Percentiles rank a stretch among this genome's conserved stretches.
Conservation (phyloP, 495 filamentous ascomycete species). For the Tetracladium marchalianum region DNA sequence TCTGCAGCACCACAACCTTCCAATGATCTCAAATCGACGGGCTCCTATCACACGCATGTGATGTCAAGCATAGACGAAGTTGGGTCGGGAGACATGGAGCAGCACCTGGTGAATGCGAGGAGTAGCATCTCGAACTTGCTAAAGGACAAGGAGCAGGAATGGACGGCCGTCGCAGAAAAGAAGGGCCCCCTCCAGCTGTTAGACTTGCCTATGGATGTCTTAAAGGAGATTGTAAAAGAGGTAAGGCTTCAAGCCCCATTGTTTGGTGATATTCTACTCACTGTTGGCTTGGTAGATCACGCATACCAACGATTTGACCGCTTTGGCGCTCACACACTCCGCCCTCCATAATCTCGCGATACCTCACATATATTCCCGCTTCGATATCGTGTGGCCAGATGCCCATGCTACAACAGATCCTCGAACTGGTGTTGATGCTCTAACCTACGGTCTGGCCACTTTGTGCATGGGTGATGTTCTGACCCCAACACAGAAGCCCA, state of each 20-base stretch:
- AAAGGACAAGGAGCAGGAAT: slow-evolving; percentile 32
- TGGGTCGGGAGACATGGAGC: slow-evolving; percentile 6
- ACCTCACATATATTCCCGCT: slow-evolving; percentile 82
- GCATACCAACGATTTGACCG: slow-evolving; percentile 79
- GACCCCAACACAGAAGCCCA: slow-evolving; percentile 23
- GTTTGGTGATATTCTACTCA: neutral
- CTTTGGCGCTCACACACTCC: slow-evolving; percentile 74
- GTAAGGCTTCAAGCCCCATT: slow-evolving; percentile 32
- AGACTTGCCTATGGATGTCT: slow-evolving; percentile 77
- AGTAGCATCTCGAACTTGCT: slow-evolving; percentile 23
- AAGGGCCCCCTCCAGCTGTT: slow-evolving; percentile 47
- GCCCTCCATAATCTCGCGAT: slow-evolving; percentile 73
- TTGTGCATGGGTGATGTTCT: slow-evolving; percentile 73
- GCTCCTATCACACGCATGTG: slow-evolving; percentile 2
- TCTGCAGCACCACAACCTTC: slow-evolving; percentile 10
- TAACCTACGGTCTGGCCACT: slow-evolving; percentile 84
- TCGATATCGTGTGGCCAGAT: slow-evolving; percentile 94
- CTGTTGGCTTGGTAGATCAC: slow-evolving; percentile 49
- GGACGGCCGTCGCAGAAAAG: slow-evolving; percentile 27
- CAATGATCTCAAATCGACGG: slow-evolving; percentile 8
- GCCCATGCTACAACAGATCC: slow-evolving; percentile 50
- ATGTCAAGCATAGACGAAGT: slow-evolving; percentile 1
- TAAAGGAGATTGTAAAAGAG: slow-evolving; percentile 85
- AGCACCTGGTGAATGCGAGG: slow-evolving; percentile 4
- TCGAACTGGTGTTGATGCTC: slow-evolving; percentile 72